Conservation (phyloP, 306 rosid genomes). For the Erythrophleum fordii region DNA sequence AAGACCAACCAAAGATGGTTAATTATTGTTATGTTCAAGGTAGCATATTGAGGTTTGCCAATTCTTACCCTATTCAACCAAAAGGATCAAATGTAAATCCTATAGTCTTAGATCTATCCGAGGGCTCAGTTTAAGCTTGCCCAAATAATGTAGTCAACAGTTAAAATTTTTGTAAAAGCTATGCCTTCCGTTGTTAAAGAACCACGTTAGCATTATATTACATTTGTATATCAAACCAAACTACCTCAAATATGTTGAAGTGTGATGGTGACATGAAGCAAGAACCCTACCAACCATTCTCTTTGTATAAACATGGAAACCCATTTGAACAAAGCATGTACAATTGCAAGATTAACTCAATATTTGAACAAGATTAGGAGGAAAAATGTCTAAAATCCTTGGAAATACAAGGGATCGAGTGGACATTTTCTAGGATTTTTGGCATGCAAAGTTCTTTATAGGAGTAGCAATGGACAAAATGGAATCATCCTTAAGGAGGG, state of each 20-base stretch:
- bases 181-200: slow-evolving; percentile 34
- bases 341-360: slow-evolving; percentile 60
- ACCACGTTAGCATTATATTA: slow-evolving; percentile 39
- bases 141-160: slow-evolving; percentile 36
- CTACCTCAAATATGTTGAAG: slow-evolving; percentile 38
- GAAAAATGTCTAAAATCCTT: slow-evolving; percentile 69
- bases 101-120: slow-evolving; percentile 32
- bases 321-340: slow-evolving; percentile 34
- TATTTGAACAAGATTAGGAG: slow-evolving; percentile 45
- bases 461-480: too few relatives aligned
- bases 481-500: too few relatives aligned
- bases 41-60: slow-evolving; percentile 20
- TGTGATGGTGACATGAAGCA: slow-evolving; percentile 59
- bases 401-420: slow-evolving; percentile 52
- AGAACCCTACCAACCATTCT: slow-evolving; percentile 43
- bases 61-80: neutral
- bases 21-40: slow-evolving; percentile 33
- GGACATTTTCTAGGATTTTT: slow-evolving; percentile 69
- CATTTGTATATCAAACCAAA: slow-evolving; percentile 53
- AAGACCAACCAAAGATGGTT: neutral
- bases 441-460: slow-evolving; percentile 53
- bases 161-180: slow-evolving; percentile 33
- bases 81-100: slow-evolving; percentile 25
- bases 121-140: slow-evolving; percentile 10
- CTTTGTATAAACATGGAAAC: slow-evolving; percentile 49